Evolutionary conservation across 2,329 filamentous ascomycete species (phyloP).

Genomic region (Monilinia polystroma): DNA sequence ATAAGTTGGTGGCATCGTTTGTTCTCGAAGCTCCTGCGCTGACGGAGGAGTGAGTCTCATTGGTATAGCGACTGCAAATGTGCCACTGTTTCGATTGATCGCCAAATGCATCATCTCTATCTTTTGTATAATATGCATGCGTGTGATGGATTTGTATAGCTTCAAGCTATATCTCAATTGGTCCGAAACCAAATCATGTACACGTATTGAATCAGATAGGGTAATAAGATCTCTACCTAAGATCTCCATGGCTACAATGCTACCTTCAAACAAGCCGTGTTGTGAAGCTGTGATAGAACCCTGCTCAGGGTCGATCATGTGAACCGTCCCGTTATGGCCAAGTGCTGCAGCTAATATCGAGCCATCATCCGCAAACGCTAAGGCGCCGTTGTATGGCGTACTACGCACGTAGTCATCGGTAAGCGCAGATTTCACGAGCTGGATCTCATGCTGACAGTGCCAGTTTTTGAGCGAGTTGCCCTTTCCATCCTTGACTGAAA

Average conservation of each 20-base stretch:
- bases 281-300: slow-evolving; percentile 67
- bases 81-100: slow-evolving; percentile 64
- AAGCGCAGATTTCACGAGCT: slow-evolving; percentile 47
- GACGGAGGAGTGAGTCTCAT: slow-evolving; percentile 24
- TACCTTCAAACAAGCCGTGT: slow-evolving; percentile 64
- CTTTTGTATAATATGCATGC: slow-evolving; percentile 40
- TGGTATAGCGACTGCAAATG: slow-evolving; percentile 62
- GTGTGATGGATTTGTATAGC: slow-evolving; percentile 48
- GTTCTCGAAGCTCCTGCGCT: slow-evolving; percentile 25
- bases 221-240: slow-evolving; percentile 73
- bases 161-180: slow-evolving; percentile 66
- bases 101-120: slow-evolving; percentile 63
- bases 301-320: slow-evolving; percentile 72
- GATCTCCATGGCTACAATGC: slow-evolving; percentile 67
- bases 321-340: slow-evolving; percentile 60
- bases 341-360: slow-evolving; percentile 74
- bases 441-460: slow-evolving; percentile 63
- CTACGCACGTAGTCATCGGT: slow-evolving; percentile 23
- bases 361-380: slow-evolving; percentile 81
- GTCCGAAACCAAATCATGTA: slow-evolving; percentile 84
- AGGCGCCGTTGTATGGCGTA: slow-evolving; percentile 51
- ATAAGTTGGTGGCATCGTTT: slow-evolving; percentile 46
- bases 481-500: slow-evolving; percentile 58
- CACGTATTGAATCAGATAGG: slow-evolving; percentile 68
- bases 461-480: slow-evolving; percentile 68